Conservation (phyloP, 441 rosid genomes). For the Adansonia rubrostipa region DNA sequence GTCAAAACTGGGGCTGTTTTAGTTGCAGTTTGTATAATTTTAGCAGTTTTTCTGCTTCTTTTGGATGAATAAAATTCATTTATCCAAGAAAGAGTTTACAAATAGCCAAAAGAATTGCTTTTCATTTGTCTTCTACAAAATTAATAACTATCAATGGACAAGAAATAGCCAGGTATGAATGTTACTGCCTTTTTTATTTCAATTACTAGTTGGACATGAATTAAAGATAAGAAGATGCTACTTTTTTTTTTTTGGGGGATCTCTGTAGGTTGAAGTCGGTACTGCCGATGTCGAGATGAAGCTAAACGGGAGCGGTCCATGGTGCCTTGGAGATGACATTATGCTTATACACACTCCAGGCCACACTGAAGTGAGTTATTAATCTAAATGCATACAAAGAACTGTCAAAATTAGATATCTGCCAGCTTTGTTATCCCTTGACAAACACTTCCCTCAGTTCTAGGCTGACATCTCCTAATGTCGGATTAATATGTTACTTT, state of each 20-base stretch:
- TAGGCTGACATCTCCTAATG: neutral
- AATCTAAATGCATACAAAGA: constrained; percentile 15
- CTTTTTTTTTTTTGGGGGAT: neutral
- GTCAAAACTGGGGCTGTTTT: neutral
- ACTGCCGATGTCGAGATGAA: constrained; percentile 60
- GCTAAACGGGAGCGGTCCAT: constrained; percentile 66
- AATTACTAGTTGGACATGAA: neutral
- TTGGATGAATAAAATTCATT: no score
- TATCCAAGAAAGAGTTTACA: neutral
- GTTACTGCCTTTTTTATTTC: neutral
- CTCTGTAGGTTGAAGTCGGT: constrained; percentile 48
- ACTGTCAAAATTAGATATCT: neutral
- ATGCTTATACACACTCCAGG: constrained; percentile 64
- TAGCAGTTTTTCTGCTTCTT: no score
- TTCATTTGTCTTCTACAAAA: neutral
- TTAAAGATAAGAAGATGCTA: neutral
- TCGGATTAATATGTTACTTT: no score
- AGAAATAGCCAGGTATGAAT: neutral
- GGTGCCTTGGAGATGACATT: constrained; percentile 53
- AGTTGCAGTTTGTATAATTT: no score
- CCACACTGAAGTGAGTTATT: constrained; percentile 51
- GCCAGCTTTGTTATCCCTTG: neutral
- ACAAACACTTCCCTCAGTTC: neutral
- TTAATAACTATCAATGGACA: neutral
- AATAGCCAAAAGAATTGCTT: neutral